Base-by-base conservation (phyloP, 139 green algal species). In the Limnomonas spitsbergensis region DNA sequence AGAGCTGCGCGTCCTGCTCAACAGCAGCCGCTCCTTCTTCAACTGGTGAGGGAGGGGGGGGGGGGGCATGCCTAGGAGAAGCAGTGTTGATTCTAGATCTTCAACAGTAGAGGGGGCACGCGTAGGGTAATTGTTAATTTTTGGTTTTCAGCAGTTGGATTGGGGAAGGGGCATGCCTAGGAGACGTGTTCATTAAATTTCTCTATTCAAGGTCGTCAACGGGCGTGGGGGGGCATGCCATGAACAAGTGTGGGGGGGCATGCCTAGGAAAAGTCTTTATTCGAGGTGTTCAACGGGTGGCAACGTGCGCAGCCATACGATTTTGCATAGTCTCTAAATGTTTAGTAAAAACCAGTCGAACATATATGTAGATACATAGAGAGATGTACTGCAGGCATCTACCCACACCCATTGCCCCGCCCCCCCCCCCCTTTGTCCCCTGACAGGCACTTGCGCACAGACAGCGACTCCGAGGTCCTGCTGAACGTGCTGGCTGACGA, bases 151-250 rank as follows among this genome's bases (percentile, higher is more conserved):
- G 92, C 83, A 83, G 92, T 38, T 82, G n/a, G n/a, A n/a, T n/a
- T n/a, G n/a, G n/a, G n/a, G n/a, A n/a, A n/a, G n/a, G n/a, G n/a
- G n/a, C n/a, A n/a, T n/a, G n/a, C n/a, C n/a, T n/a, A n/a, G n/a
- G n/a, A n/a, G n/a, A n/a, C n/a, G n/a, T n/a, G n/a, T n/a, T n/a
- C n/a, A n/a, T n/a, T 85, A 99, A 35, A 98, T 98, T 77, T 96
- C 99, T 90, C 99, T 99, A 79, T 96, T 95, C 78, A 99, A 99
- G 92, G 87, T 99, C 31, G 98, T 95, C 52, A 99, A 99, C 90
- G n/a, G n/a, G n/a, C n/a, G n/a, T n/a, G n/a, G n/a, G n/a, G n/a
- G n/a, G n/a, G n/a, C n/a, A n/a, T n/a, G n/a, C n/a, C n/a, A n/a
- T n/a, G n/a, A n/a, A n/a, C n/a, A n/a, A n/a, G n/a, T 14, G 47